These are phyloP conservation scores for Colletotrichum agaves DNA, from an alignment of 2,329 filamentous ascomycete species.

Conservation along the genomic window DNA sequence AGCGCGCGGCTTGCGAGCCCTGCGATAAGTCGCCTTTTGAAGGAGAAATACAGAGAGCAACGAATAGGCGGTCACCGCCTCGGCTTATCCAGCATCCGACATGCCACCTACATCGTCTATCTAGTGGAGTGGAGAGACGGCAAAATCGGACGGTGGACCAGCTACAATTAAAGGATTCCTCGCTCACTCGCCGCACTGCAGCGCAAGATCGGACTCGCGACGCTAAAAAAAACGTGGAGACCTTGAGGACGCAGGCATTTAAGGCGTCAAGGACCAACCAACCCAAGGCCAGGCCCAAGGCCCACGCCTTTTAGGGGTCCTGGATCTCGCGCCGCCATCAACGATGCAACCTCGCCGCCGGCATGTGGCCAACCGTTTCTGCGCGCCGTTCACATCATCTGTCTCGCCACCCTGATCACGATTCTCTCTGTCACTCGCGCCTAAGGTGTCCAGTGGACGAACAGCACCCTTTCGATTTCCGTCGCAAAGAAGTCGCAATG, in stretches of 20 bases:
- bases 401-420: background rate
- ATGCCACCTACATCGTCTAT: background rate
- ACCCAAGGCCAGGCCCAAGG: background rate
- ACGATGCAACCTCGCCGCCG: background rate
- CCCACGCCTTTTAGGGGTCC: constrained; percentile 19
- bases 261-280: background rate
- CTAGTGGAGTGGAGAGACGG: background rate
- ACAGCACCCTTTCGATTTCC: too few relatives aligned
- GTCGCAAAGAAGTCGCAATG: too few relatives aligned
- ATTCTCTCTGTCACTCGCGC: background rate
- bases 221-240: background rate
- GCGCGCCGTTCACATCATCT: background rate
- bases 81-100: background rate
- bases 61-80: background rate
- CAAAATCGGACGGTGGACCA: background rate
- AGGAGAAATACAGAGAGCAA: too few relatives aligned
- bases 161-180: too few relatives aligned
- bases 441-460: constrained; percentile 8
- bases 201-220: background rate
- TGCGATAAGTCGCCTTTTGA: too few relatives aligned
- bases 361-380: constrained; percentile 10
- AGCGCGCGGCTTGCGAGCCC: too few relatives aligned
- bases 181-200: background rate
- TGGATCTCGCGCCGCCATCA: background rate
- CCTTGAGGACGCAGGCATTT: background rate